Conservation (phyloP, 148 eudicot species). For the Chenopodium suecicum region DNA sequence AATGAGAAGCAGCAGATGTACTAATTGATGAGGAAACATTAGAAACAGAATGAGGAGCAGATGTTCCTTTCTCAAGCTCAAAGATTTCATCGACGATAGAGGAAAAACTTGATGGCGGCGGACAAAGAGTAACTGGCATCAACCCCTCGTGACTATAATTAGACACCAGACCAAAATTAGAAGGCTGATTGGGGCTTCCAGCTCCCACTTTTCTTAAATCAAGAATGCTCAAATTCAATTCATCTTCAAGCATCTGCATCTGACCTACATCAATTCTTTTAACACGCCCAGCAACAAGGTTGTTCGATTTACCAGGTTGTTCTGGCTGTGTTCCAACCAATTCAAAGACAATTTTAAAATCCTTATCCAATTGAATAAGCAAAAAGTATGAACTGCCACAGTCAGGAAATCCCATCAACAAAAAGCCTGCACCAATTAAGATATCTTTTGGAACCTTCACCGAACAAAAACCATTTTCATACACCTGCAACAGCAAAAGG, state of each 20-base stretch:
- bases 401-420: conserved; percentile 88
- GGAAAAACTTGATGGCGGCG: conserved; percentile 65
- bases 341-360: conserved; percentile 65
- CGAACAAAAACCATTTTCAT: conserved; percentile 67
- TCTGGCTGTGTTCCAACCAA: conserved; percentile 69
- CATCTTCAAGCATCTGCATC: conserved; percentile 85
- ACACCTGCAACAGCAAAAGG: conserved; percentile 55
- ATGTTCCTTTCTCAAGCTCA: conserved; percentile 74
- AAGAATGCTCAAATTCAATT: conserved; percentile 73
- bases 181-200: conserved; percentile 36
- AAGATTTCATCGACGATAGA: conserved; percentile 83
- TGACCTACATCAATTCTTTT: conserved; percentile 65
- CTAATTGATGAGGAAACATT: conserved; percentile 38
- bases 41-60: conserved; percentile 38
- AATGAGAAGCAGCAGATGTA: conserved; percentile 46
- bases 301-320: conserved; percentile 49
- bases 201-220: conserved; percentile 46
- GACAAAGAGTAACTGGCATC: conserved; percentile 36
- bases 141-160: conserved; percentile 48
- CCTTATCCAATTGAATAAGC: conserved; percentile 85
- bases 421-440: conserved; percentile 55
- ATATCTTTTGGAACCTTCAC: conserved; percentile 66
- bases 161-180: conserved; percentile 50
- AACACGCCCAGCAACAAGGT: conserved; percentile 51
- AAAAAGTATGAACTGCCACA: conserved; percentile 76